phyloP scores from a whole-genome alignment of 2,329 filamentous ascomycete genomes.

The Fusarium citri region DNA sequence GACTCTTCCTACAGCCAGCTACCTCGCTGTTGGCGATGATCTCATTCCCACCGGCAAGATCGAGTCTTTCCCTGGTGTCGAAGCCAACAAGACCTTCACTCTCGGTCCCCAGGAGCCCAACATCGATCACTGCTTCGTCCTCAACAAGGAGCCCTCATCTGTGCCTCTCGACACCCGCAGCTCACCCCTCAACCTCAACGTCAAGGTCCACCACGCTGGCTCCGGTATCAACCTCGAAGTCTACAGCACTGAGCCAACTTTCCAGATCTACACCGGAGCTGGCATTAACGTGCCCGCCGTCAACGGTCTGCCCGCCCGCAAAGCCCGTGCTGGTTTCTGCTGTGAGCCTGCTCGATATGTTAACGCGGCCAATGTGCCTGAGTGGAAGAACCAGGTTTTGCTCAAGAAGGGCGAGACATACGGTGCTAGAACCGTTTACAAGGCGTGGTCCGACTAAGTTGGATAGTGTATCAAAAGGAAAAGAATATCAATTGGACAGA shows the following conservation, averaged over 20 bases:
- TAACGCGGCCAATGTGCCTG: constrained; percentile 84
- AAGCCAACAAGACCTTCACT: constrained; percentile 74
- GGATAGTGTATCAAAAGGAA: constrained; percentile 3
- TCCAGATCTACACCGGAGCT: constrained; percentile 96
- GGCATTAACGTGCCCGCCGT: constrained; percentile 81
- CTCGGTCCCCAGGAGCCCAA: constrained; percentile 78
- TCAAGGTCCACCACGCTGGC: constrained; percentile 78
- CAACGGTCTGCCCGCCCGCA: constrained; percentile 71
- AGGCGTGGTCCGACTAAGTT: constrained; percentile 77
- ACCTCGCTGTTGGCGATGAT: constrained; percentile 78
- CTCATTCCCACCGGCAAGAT: constrained; percentile 81
- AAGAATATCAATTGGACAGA: constrained; percentile 20
- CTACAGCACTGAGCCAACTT: constrained; percentile 90
- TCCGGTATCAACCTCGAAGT: constrained; percentile 87
- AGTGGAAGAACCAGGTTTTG: constrained; percentile 82
- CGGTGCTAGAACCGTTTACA: constrained; percentile 84
- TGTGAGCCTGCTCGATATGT: constrained; percentile 93
- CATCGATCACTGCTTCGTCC: constrained; percentile 91
- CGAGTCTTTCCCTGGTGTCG: constrained; percentile 71
- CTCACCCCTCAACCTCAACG: constrained; percentile 72
- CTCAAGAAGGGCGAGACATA: constrained; percentile 88
- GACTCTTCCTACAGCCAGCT: constrained; percentile 72
- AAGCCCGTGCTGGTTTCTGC: constrained; percentile 82
- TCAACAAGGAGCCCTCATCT: constrained; percentile 70
- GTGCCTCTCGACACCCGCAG: constrained; percentile 75